phyloP scores from a whole-genome alignment of 169 alveolate species.

The Pseudocohnilembus persalinus region DNA sequence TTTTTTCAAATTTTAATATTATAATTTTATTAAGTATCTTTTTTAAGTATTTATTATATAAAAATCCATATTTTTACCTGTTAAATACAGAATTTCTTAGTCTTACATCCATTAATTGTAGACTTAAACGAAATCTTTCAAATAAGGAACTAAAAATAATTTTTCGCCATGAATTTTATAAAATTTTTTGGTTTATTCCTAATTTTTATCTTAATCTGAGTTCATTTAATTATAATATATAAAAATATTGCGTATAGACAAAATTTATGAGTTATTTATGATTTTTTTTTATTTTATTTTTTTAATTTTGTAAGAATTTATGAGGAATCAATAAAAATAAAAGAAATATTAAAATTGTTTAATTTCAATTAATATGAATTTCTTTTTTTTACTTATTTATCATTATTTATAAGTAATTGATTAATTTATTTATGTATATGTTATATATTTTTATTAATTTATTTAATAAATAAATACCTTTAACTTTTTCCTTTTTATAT shows the following conservation, averaged over 20 bases:
- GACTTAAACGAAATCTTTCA: constrained; percentile 26
- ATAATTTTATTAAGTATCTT: neutral
- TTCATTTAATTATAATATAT: too few relatives aligned
- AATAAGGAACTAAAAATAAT: constrained; percentile 30
- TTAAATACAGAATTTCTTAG: constrained; percentile 37
- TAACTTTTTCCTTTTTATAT: too few relatives aligned
- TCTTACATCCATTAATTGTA: constrained; percentile 44
- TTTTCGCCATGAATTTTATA: neutral
- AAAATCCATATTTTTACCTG: constrained; percentile 1
- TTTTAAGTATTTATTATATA: neutral
- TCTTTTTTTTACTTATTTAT: too few relatives aligned
- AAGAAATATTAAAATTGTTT: too few relatives aligned
- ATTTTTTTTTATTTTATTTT: too few relatives aligned
- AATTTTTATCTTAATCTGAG: neutral
- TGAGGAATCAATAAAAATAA: neutral
- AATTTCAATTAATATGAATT: neutral
- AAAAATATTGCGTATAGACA: neutral
- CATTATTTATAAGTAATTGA: too few relatives aligned
- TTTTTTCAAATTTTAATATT: too few relatives aligned
- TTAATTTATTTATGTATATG: too few relatives aligned
- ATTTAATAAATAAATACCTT: too few relatives aligned
- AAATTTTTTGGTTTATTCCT: neutral
- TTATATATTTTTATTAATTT: too few relatives aligned
- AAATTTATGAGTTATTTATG: neutral
- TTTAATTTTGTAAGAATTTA: too few relatives aligned